Conservation (phyloP, 345 rosid genomes). For the Boechera retrofracta region DNA sequence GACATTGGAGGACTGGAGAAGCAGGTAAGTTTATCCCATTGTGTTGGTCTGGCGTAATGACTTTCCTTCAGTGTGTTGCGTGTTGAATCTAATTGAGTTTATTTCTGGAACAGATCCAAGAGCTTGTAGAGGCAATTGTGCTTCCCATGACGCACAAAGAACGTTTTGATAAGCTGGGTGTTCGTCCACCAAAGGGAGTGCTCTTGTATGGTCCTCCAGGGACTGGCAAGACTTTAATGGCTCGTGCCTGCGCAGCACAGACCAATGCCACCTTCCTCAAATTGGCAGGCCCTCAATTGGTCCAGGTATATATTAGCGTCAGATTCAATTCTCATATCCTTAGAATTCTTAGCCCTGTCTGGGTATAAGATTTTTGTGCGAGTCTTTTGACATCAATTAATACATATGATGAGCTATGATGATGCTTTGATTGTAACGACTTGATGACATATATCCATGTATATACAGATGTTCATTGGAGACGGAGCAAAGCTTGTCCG, state of each 20-base stretch:
- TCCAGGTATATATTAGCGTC: constrained; percentile 65
- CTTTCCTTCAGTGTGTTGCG: background rate
- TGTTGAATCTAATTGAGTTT: constrained; percentile 3
- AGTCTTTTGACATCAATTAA: constrained; percentile 5
- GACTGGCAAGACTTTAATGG: constrained; percentile 99
- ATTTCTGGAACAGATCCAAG: constrained; percentile 76
- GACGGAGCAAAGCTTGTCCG: constrained; percentile 99
- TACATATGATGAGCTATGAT: background rate
- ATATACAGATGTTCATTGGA: constrained; percentile 93
- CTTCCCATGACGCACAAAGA: constrained; percentile 99
- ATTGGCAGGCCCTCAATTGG: constrained; percentile 98
- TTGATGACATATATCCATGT: constrained; percentile 5
- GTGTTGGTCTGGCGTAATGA: background rate
- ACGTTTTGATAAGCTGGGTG: constrained; percentile 86
- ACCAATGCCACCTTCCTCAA: constrained; percentile 98
- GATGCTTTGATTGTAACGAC: background rate
- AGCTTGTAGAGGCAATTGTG: constrained; percentile 98
- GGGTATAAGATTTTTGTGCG: constrained; percentile 8
- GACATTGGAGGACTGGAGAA: constrained; percentile 99
- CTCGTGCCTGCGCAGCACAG: constrained; percentile 99
- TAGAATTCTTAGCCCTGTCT: background rate
- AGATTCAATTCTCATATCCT: background rate
- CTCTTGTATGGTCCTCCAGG: constrained; percentile 99
- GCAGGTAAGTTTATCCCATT: constrained; percentile 57
- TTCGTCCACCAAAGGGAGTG: constrained; percentile 99